Conservation (phyloP, 441 rosid species). For the Sinapis alba region DNA sequence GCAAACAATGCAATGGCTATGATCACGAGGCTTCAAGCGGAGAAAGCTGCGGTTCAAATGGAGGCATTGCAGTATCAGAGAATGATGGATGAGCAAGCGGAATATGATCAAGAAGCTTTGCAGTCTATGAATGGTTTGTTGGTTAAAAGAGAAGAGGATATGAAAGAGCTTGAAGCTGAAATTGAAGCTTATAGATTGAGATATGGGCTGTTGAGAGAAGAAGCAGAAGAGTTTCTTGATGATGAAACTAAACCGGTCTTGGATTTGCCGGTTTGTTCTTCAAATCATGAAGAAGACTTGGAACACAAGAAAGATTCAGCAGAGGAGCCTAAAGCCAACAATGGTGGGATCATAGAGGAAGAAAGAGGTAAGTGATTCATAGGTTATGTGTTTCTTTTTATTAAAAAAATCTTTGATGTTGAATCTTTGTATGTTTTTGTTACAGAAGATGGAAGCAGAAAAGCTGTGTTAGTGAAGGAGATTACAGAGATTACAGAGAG, state of each 20-base stretch:
- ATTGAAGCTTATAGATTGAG: slow-evolving; percentile 60
- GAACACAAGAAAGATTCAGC: slow-evolving; percentile 25
- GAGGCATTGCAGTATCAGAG: slow-evolving; percentile 61
- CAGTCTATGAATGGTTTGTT: slow-evolving; percentile 63
- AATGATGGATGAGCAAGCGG: slow-evolving; percentile 99
- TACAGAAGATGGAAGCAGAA: slow-evolving; percentile 36
- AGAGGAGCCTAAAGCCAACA: slow-evolving; percentile 30
- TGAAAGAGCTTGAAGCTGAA: slow-evolving; percentile 66
- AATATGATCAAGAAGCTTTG: slow-evolving; percentile 85
- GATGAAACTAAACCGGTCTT: slow-evolving; percentile 5
- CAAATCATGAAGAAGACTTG: slow-evolving; percentile 20
- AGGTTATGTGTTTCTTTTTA: neutral
- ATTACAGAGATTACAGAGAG: slow-evolving; percentile 45
- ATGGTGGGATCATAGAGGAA: slow-evolving; percentile 22
- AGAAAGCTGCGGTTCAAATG: slow-evolving; percentile 87
- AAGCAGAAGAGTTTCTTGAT: slow-evolving; percentile 32
- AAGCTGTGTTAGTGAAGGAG: slow-evolving; percentile 37
- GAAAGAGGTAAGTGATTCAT: slow-evolving; percentile 22
- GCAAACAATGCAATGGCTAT: slow-evolving; percentile 98
- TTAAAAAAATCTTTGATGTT: neutral
- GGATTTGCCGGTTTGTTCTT: slow-evolving; percentile 31
- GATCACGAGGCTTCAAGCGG: slow-evolving; percentile 92
- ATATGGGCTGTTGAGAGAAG: slow-evolving; percentile 58
- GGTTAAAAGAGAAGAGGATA: slow-evolving; percentile 65
- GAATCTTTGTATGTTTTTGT: slow-evolving; percentile 4